Evolutionary conservation across 1,284 basidiomycete genomes (phyloP).

Genomic region (Cryptococcus sp.): DNA sequence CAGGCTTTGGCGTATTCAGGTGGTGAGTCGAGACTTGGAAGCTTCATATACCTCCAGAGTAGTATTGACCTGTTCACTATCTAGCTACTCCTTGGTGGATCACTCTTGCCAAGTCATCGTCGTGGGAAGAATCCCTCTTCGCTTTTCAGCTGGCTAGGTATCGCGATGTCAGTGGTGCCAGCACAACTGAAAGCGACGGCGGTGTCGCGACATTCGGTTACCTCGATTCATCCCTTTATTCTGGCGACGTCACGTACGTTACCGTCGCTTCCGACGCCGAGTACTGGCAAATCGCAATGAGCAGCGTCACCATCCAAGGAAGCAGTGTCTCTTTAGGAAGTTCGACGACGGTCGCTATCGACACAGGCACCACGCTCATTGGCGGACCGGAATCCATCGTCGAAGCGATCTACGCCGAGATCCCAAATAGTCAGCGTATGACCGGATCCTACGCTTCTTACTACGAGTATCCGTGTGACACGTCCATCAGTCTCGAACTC

Average conservation of each 20-base stretch:
- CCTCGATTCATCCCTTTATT: slow-evolving; percentile 67
- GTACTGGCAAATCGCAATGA: slow-evolving; percentile 53
- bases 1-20: slow-evolving; percentile 53
- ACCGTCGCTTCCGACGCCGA: slow-evolving; percentile 55
- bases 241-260: slow-evolving; percentile 76
- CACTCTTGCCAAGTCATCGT: slow-evolving; percentile 61
- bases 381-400: slow-evolving; percentile 73
- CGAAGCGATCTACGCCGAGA: slow-evolving; percentile 69
- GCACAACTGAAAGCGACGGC: slow-evolving; percentile 62
- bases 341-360: slow-evolving; percentile 54
- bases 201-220: slow-evolving; percentile 70
- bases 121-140: slow-evolving; percentile 72
- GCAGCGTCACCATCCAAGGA: slow-evolving; percentile 45
- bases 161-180: slow-evolving; percentile 59
- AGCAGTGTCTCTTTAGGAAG: slow-evolving; percentile 46
- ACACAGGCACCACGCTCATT: slow-evolving; percentile 82
- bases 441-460: slow-evolving; percentile 69
- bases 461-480: slow-evolving; percentile 72
- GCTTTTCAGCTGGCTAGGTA: slow-evolving; percentile 78
- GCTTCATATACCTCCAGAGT: too few relatives aligned
- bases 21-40: slow-evolving; percentile 21
- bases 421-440: slow-evolving; percentile 67
- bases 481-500: slow-evolving; percentile 63
- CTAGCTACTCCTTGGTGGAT: slow-evolving; percentile 59
- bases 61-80: background rate